Conservation (phyloP, 2,329 filamentous ascomycete genomes). For the Fusarium euwallaceae region DNA sequence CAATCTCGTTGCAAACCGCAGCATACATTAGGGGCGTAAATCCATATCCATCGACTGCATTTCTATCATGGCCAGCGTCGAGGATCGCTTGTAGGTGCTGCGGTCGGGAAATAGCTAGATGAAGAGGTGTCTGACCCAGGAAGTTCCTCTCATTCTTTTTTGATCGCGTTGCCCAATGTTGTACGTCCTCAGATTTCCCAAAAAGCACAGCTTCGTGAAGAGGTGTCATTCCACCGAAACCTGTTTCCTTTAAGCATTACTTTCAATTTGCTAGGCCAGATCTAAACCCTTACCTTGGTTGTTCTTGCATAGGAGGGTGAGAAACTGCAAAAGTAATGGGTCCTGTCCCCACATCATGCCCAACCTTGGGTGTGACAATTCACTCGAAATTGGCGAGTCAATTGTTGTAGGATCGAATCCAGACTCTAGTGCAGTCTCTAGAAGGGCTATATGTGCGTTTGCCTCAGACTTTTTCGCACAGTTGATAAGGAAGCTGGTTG, state of each 20-base stretch:
- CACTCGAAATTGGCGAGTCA: neutral
- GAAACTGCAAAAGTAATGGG: neutral
- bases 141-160: neutral
- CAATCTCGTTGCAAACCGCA: neutral
- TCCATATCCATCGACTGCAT: neutral
- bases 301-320: neutral
- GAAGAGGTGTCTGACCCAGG: neutral
- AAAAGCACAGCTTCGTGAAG: neutral
- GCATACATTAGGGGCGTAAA: constrained; percentile 14
- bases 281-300: neutral
- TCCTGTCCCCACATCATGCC: too few species aligned
- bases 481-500: neutral
- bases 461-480: neutral
- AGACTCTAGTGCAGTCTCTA: neutral
- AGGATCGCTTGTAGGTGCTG: neutral
- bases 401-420: neutral
- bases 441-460: neutral
- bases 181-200: neutral
- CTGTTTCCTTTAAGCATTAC: neutral
- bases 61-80: neutral
- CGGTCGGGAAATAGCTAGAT: neutral
- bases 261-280: accelerated
- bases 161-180: neutral
- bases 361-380: neutral
- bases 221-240: neutral